Conservation (phyloP, 2,329 filamentous ascomycete species). For the Scorias spongiosa region DNA sequence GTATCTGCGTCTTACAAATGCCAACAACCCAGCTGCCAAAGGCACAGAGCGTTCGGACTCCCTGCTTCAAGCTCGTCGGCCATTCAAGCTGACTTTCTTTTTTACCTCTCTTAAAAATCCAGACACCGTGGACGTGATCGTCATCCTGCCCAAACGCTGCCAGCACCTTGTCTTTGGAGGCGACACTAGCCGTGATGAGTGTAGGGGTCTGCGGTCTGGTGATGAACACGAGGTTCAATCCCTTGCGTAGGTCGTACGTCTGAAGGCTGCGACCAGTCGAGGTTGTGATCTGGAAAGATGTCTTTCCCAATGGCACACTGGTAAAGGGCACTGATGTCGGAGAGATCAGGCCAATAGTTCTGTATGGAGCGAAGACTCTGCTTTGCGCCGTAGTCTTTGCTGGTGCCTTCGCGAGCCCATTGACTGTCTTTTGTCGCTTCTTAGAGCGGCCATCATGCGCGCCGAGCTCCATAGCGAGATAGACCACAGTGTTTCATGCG, state of each 20-base stretch:
- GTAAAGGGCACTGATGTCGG: conserved; percentile 84
- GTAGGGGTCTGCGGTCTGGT: conserved; percentile 78
- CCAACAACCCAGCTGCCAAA: conserved; percentile 88
- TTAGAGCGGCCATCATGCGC: conserved; percentile 34
- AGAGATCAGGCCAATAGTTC: conserved; percentile 89
- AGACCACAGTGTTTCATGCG: conserved; percentile 2
- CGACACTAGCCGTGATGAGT: conserved; percentile 69
- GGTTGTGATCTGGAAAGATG: conserved; percentile 93
- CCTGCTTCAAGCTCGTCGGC: conserved; percentile 50
- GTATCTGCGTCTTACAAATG: conserved; percentile 57
- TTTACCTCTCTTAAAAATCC: conserved; percentile 85
- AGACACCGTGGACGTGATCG: conserved; percentile 51
- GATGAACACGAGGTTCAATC: conserved; percentile 84
- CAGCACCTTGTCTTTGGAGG: conserved; percentile 76
- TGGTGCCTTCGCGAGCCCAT: conserved; percentile 9
- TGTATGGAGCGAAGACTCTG: conserved; percentile 84
- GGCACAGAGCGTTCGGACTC: conserved; percentile 61
- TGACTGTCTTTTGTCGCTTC: conserved; percentile 58
- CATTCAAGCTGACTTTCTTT: conserved; percentile 61
- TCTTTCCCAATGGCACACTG: conserved; percentile 75
- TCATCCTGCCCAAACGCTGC: conserved; percentile 69
- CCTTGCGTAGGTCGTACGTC: conserved; percentile 85
- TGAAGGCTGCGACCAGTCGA: conserved; percentile 81
- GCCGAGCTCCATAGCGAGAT: not conserved
- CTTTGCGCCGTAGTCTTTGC: conserved; percentile 25